phyloP scores from a whole-genome alignment of 345 rosid genomes.

The Camelina sativa region DNA sequence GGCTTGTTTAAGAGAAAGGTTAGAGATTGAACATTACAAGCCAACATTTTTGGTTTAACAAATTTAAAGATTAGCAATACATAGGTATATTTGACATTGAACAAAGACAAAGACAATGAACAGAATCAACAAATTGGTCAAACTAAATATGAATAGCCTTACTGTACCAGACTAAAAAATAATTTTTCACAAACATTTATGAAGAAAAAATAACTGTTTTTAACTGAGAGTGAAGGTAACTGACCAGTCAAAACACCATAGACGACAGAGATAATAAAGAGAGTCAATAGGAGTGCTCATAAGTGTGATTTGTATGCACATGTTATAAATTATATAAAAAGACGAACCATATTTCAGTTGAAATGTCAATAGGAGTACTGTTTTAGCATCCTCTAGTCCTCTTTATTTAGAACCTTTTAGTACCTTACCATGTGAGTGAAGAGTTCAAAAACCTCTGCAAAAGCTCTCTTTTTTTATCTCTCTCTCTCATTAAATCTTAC shows the following conservation, averaged over 20 bases:
- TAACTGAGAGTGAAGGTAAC: slow-evolving; percentile 33
- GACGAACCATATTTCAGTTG: slow-evolving; percentile 33
- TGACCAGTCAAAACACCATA: slow-evolving; percentile 31
- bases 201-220: not conserved
- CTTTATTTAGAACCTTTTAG: slow-evolving; percentile 36
- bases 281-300: slow-evolving; percentile 27
- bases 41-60: not conserved
- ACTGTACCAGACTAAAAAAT: not conserved
- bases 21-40: not conserved
- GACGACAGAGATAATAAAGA: slow-evolving; percentile 29
- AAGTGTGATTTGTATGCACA: slow-evolving; percentile 38
- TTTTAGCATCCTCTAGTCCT: slow-evolving; percentile 29
- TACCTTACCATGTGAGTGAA: slow-evolving; percentile 42
- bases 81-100: not conserved
- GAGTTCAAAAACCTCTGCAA: slow-evolving; percentile 35
- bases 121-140: slow-evolving; percentile 26
- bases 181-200: not conserved
- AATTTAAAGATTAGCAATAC: not conserved
- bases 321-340: slow-evolving; percentile 34
- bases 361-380: slow-evolving; percentile 44
- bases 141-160: not conserved
- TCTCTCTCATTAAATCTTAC: slow-evolving; percentile 10
- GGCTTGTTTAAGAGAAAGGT: not conserved
- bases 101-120: slow-evolving; percentile 20
- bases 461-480: not conserved